Evolutionary conservation across 495 filamentous ascomycete genomes (phyloP), one percentile per base, ranked within the genome.

Genomic region (Daldinia vernicosa): DNA sequence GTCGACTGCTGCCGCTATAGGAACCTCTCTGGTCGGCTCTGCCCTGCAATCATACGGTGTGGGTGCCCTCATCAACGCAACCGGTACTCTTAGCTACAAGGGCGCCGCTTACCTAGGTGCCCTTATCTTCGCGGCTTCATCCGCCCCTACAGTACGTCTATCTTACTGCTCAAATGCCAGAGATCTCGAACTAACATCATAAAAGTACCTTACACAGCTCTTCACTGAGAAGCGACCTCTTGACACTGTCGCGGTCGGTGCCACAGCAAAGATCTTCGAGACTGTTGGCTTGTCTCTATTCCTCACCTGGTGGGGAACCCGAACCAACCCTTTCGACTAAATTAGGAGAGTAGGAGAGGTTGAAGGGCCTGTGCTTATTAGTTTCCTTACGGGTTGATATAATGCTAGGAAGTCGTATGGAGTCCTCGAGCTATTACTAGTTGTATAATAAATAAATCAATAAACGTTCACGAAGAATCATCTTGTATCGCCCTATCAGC

Each of bases 231-330:
- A 95, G 85, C 89, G 94, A 32, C 91, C 95, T 15, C 80, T 94
- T 8, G 95, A 98, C 79, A 93, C 91, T 54, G 89, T 98, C 67
- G 94, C 93, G 55, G 90, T 98, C 60, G 92, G 90, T 75, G 88
- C 90, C 53, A 80, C 95, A 9, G 89, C 91, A 67, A 92, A 94
- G 75, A 81, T 95, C 72, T 89, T 97, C 67, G 95, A 99, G 85
- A 98, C 95, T 4, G 90, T 98, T 60, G 95, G 95, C 37, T 85
- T 98, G 45, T 92, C 91, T 62, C 74, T 98, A 77, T 93, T 98
- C 87, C 83, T 99, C 67, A 97, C 93, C 72, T 99, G 91, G 90
- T 99, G 95, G 95, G 95, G 95, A 71, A 97, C 95, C 59, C 89
- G 91, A 73, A 96, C 93, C 79, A 92, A 92, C 83, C 91, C 93